Evolutionary conservation across 1,284 basidiomycete genomes (phyloP).

Genomic region (Trametes polyzona): DNA sequence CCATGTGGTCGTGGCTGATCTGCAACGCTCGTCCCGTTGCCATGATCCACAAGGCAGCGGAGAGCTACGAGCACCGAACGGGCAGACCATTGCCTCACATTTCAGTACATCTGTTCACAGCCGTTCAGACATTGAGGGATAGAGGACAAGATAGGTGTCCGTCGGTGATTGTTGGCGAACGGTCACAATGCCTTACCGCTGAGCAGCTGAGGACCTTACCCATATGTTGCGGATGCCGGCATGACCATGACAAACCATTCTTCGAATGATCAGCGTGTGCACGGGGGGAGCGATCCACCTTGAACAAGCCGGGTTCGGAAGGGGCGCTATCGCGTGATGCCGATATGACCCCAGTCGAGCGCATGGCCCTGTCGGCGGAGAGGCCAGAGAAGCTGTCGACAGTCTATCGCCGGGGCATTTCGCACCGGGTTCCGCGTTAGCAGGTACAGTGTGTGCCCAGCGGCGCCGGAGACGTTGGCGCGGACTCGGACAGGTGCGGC

Average conservation of each 20-base stretch:
- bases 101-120: too few species aligned
- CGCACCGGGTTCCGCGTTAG: background rate
- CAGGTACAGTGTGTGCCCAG: background rate
- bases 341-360: conserved; percentile 4
- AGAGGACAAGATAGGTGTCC: background rate
- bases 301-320: background rate
- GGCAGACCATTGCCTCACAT: too few species aligned
- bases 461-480: background rate
- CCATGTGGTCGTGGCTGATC: too few species aligned
- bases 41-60: too few species aligned
- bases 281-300: background rate
- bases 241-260: background rate
- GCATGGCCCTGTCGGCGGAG: background rate
- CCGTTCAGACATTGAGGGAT: background rate
- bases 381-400: background rate
- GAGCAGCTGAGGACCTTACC: conserved; percentile 2
- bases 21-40: too few species aligned
- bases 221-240: conserved; percentile 13
- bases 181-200: background rate
- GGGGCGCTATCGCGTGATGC: conserved; percentile 9
- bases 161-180: too few species aligned
- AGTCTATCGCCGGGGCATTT: background rate
- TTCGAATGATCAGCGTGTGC: conserved; percentile 7
- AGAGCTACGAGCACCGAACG: too few species aligned
- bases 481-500: background rate